Evolutionary conservation across 257 asterid species (phyloP).

Genomic region (Lavandula angustifolia): DNA sequence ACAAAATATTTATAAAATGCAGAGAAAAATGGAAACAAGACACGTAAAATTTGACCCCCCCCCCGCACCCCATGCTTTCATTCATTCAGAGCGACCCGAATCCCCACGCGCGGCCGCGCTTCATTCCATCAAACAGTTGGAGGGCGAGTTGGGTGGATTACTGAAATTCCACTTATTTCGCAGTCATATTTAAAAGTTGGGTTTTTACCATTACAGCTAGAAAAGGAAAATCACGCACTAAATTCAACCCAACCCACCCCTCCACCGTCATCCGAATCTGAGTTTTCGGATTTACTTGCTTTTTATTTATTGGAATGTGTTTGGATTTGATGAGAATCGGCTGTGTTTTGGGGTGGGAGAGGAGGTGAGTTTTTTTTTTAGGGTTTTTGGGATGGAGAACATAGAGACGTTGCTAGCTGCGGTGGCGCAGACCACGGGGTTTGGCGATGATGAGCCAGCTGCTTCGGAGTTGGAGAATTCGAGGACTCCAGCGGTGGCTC

Average conservation of each 20-base stretch:
- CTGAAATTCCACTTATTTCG: constrained; percentile 36
- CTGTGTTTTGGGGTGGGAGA: constrained; percentile 17
- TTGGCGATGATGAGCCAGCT: constrained; percentile 46
- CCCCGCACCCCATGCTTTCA: no score
- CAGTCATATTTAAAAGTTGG: constrained; percentile 20
- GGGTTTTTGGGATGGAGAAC: constrained; percentile 47
- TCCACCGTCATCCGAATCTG: constrained; percentile 31
- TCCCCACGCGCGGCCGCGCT: not conserved
- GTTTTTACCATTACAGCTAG: constrained; percentile 37
- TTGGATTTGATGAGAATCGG: constrained; percentile 18
- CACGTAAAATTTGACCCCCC: no score
- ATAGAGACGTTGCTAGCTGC: constrained; percentile 62
- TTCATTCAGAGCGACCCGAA: not conserved
- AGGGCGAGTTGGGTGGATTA: constrained; percentile 28
- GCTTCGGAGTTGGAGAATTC: constrained; percentile 34
- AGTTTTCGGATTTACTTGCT: not conserved
- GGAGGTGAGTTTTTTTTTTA: constrained; percentile 18
- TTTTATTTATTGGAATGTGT: not conserved
- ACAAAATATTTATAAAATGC: no score
- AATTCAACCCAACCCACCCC: constrained; percentile 10
- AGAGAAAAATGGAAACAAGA: no score
- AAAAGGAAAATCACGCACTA: constrained; percentile 4
- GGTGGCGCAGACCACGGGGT: constrained; percentile 58
- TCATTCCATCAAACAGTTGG: constrained; percentile 25
- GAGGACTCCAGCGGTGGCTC: constrained; percentile 33